Evolutionary conservation across 2,329 filamentous ascomycete genomes (phyloP), one percentile per base, ranked within the genome.

Genomic region (Pseudocercospora crystallina): DNA sequence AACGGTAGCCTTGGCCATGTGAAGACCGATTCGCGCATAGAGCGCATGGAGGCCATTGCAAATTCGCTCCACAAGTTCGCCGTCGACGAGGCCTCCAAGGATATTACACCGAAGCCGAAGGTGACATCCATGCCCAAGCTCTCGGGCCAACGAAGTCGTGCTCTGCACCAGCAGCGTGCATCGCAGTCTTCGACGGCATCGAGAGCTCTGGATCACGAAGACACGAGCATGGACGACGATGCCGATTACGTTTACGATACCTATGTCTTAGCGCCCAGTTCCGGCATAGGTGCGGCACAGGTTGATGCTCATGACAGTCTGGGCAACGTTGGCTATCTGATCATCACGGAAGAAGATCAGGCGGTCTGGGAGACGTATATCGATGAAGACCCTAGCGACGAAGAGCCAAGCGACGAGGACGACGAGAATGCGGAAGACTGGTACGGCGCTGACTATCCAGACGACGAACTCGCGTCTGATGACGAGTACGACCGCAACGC

Each of bases 391-490:
- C 69, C 70, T 12, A 79, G 78, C 39, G 74, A 69, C 30, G 61
- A 76, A 37, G 74, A 77, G 70, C 76, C 82, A 55, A 81, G 76
- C 31, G 82, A 84, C 51, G 81, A 84, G 54, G 80, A 81, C 20
- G 81, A 85, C 57, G 81, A 81, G 33, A 85, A 85, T 63, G 85
- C 87, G 32, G 87, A 91, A 65, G 86, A 89, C 62, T 84, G 89
- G 69, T 90, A 90, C 64, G 83, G 84, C 3, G 85, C 86, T 47
- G 87, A 91, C 66, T 91, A 91, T 60, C 87, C 87, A 0, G 87
- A 91, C 55, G 87, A 91, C 47, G 87, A 91, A 65, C 78, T 90
- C 11, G 84, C 82, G 38, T 85, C 82, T 12, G 86, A 90, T 60
- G 84, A 87, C 58, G 83, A 86, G 66, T 81, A 77, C 54, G 80